Conservation (phyloP, 2,329 filamentous ascomycete species). For the Chrysoporthe puriensis region DNA sequence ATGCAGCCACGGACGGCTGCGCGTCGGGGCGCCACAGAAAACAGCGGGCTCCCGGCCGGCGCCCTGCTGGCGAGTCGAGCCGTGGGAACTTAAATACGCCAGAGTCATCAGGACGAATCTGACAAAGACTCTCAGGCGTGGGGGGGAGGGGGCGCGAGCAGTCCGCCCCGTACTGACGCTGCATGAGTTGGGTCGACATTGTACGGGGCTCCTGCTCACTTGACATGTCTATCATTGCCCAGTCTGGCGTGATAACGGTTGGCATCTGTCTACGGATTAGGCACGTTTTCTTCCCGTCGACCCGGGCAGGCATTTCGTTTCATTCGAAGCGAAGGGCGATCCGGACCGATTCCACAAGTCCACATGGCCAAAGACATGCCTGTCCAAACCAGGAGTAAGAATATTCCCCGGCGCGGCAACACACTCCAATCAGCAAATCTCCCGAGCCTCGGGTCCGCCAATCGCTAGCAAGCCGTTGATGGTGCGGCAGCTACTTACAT, state of each 20-base stretch:
- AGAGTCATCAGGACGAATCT: background rate
- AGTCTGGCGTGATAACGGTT: background rate
- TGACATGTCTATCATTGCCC: background rate
- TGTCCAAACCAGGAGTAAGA: constrained; percentile 24
- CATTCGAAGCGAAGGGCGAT: constrained; percentile 25
- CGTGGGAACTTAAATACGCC: background rate
- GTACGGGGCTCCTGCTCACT: background rate
- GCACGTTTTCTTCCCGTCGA: constrained; percentile 1
- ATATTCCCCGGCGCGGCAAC: constrained; percentile 27
- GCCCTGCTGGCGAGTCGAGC: background rate
- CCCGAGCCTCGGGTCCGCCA: constrained; percentile 27
- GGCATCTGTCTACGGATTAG: constrained; percentile 1
- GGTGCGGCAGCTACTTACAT: constrained; percentile 13
- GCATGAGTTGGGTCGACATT: background rate
- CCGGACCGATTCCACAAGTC: constrained; percentile 28
- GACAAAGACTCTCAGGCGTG: background rate
- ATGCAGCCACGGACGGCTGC: background rate
- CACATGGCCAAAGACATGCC: constrained; percentile 27
- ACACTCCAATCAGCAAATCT: constrained; percentile 26
- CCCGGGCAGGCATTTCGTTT: constrained; percentile 23
- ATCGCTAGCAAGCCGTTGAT: constrained; percentile 26
- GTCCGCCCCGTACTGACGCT: background rate
- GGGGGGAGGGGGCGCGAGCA: background rate
- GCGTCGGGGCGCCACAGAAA: background rate
- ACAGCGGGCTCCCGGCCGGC: background rate